These are phyloP conservation scores for Fagopyrum esculentum DNA, from an alignment of 148 eudicot species.

Conservation along the genomic window DNA sequence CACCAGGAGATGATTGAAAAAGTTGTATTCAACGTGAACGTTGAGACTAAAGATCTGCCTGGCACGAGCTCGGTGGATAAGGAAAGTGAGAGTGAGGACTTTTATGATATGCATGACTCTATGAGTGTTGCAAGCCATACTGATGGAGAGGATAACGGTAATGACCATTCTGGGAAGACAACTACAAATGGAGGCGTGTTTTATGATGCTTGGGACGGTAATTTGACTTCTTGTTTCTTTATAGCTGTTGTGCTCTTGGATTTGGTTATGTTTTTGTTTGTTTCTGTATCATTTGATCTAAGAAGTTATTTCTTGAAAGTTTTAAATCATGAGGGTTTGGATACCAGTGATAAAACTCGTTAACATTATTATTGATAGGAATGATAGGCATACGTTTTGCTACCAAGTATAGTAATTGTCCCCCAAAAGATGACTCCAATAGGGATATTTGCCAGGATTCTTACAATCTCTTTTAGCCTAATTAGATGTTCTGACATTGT, in stretches of 20 bases:
- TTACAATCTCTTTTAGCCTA: background rate
- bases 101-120: constrained; percentile 63
- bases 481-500: background rate
- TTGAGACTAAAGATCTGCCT: constrained; percentile 20
- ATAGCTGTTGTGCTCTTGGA: background rate
- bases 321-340: background rate
- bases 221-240: background rate
- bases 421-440: background rate
- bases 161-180: constrained; percentile 33
- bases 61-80: constrained; percentile 21
- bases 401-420: background rate
- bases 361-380: background rate
- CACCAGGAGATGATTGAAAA: constrained; percentile 3
- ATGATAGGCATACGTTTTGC: background rate
- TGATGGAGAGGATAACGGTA: constrained; percentile 34
- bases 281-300: background rate
- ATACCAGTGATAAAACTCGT: background rate
- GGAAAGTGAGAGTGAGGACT: constrained; percentile 50
- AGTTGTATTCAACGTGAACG: constrained; percentile 10
- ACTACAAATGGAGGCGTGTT: constrained; percentile 53
- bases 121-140: constrained; percentile 46
- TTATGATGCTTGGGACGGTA: constrained; percentile 98
- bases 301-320: background rate
- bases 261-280: background rate
- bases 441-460: background rate